A percentile compares a stretch with the other conserved stretches of the same genome.
Evolutionary conservation across 257 asterid genomes (phyloP).

Genomic region (Solanum phureja): DNA sequence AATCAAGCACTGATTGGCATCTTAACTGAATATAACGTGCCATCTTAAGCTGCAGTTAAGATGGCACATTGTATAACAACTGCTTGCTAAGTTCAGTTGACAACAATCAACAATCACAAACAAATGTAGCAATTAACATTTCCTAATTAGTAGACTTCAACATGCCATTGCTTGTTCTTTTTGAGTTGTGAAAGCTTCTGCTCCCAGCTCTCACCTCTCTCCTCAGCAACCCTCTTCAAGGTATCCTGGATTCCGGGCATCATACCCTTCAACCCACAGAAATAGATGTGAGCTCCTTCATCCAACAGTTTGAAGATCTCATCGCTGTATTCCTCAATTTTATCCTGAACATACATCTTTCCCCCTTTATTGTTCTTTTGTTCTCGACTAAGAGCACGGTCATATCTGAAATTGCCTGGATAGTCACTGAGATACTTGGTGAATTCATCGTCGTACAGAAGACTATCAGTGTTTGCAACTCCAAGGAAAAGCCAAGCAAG

Average conservation of each 20-base stretch:
- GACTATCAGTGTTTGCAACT: constrained; percentile 81
- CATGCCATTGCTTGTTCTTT: constrained; percentile 96
- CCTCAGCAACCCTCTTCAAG: constrained; percentile 70
- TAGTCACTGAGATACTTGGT: constrained; percentile 54
- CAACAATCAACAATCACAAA: not conserved
- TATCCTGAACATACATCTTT: constrained; percentile 96
- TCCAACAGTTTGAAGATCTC: constrained; percentile 83
- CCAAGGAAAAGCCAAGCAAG: constrained; percentile 99
- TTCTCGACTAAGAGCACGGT: constrained; percentile 84
- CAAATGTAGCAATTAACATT: not conserved
- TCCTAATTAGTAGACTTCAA: constrained; percentile 62
- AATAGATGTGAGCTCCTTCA: constrained; percentile 79
- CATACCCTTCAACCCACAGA: constrained; percentile 97
- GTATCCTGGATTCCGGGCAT: constrained; percentile 98
- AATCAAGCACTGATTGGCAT: too few relatives aligned
- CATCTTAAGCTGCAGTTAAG: not conserved
- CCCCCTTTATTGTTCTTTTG: constrained; percentile 82
- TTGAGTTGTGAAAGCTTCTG: constrained; percentile 70
- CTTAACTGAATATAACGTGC: not conserved
- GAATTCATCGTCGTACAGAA: constrained; percentile 80
- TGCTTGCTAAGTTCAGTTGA: not conserved
- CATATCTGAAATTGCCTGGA: constrained; percentile 74
- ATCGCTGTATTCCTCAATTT: constrained; percentile 82
- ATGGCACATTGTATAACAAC: too few relatives aligned
- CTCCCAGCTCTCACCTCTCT: constrained; percentile 89